Evolutionary conservation across 768 basidiomycete genomes (phyloP).

Genomic region (Mycena rosella): DNA sequence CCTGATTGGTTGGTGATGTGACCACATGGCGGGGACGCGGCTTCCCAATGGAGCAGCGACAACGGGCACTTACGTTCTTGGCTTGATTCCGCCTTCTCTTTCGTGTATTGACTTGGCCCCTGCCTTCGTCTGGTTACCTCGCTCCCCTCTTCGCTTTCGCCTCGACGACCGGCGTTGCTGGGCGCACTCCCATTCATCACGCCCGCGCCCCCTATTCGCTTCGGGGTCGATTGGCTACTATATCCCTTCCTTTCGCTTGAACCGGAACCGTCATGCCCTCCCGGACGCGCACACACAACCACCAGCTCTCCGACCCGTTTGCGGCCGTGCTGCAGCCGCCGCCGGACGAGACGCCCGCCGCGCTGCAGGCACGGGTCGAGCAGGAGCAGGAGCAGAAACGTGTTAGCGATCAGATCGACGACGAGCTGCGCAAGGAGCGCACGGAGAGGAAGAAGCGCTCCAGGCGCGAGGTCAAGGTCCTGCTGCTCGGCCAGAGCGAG

Average conservation of each 20-base stretch:
- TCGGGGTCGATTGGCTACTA: too few species aligned
- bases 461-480: constrained; percentile 60
- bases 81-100: not conserved
- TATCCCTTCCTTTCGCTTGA: too few species aligned
- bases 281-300: constrained; percentile 24
- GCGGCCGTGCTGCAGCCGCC: constrained; percentile 62
- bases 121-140: too few species aligned
- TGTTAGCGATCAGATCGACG: constrained; percentile 59
- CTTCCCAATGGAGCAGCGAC: constrained; percentile 9
- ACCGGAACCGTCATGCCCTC: constrained; percentile 20
- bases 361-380: constrained; percentile 46
- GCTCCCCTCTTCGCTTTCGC: not conserved
- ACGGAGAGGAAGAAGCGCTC: constrained; percentile 53
- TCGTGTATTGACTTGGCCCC: not conserved
- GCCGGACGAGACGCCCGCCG: constrained; percentile 61
- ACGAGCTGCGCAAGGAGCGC: constrained; percentile 32
- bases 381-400: constrained; percentile 41
- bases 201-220: not conserved
- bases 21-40: not conserved
- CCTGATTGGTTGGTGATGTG: not conserved
- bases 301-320: constrained; percentile 56
- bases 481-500: constrained; percentile 72
- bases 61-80: not conserved
- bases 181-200: not conserved
- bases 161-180: too few species aligned